A percentile compares a stretch with the other conserved stretches of the same genome.
Conservation (phyloP, 108 stramenopile species). For the Nitzschia sp. region DNA sequence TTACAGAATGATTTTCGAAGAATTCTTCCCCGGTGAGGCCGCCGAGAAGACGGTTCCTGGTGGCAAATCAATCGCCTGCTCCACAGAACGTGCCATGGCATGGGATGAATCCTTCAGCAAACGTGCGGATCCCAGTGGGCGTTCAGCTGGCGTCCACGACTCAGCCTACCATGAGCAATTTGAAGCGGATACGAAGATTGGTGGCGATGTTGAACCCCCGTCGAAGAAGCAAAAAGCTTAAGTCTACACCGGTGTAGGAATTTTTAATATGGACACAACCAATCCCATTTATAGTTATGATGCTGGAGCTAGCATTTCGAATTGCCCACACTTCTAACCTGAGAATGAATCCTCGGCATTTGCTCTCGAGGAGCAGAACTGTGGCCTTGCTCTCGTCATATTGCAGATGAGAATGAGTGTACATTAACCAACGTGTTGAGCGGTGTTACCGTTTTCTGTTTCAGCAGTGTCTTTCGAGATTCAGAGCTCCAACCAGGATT, state of each 20-base stretch:
- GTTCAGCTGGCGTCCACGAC: constrained; percentile 95
- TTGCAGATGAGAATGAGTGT: no score
- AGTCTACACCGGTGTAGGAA: no score
- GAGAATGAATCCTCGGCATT: no score
- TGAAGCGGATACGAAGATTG: constrained; percentile 67
- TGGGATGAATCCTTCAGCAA: constrained; percentile 90
- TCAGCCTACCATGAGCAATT: constrained; percentile 87
- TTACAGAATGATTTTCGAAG: constrained; percentile 97
- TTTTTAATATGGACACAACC: no score
- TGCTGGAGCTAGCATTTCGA: no score
- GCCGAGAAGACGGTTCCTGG: constrained; percentile 96
- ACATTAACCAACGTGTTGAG: no score
- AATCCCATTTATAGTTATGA: no score
- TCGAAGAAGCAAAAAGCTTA: constrained; percentile 68
- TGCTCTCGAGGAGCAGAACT: no score
- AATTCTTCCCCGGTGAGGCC: constrained; percentile 94
- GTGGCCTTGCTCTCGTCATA: no score
- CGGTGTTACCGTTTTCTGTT: no score
- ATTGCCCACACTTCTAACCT: background rate
- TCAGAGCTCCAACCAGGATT: no score
- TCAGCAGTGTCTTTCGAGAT: no score
- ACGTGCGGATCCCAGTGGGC: constrained; percentile 96
- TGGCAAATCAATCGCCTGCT: constrained; percentile 98
- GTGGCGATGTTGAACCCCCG: constrained; percentile 27
- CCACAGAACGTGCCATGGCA: constrained; percentile 94